Evolutionary conservation across 1,139 yeast species (phyloP).

Genomic region (Debaryomyces fabryi): DNA sequence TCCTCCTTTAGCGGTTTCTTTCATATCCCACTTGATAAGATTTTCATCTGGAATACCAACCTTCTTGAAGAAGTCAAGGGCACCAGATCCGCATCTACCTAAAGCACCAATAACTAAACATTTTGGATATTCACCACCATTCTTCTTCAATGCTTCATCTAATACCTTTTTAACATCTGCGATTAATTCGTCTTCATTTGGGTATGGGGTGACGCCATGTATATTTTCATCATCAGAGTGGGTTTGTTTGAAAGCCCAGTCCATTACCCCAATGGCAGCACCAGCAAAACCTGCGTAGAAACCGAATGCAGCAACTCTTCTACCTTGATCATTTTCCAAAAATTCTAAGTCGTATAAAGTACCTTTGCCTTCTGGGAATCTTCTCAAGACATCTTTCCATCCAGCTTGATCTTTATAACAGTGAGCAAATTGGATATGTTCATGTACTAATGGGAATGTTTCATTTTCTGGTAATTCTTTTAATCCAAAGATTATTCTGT

Average conservation of each 20-base stretch:
- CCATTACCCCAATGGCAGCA: constrained; percentile 92
- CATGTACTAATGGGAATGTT: constrained; percentile 88
- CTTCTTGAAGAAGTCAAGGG: constrained; percentile 77
- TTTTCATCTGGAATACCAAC: constrained; percentile 87
- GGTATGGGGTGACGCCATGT: constrained; percentile 80
- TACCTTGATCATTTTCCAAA: constrained; percentile 88
- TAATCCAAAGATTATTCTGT: constrained; percentile 87
- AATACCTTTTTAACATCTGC: constrained; percentile 67
- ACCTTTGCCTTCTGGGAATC: constrained; percentile 93
- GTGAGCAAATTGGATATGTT: constrained; percentile 97
- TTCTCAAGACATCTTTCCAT: constrained; percentile 85
- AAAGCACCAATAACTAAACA: constrained; percentile 93
- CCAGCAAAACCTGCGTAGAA: constrained; percentile 99
- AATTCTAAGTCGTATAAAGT: constrained; percentile 90
- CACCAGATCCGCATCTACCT: constrained; percentile 99
- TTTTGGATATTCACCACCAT: constrained; percentile 70
- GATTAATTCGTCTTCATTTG: constrained; percentile 75
- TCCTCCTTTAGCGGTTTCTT: constrained; percentile 95
- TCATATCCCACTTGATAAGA: constrained; percentile 92
- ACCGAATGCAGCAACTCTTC: constrained; percentile 99
- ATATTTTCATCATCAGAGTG: constrained; percentile 64
- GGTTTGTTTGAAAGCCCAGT: constrained; percentile 90
- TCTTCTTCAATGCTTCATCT: constrained; percentile 57
- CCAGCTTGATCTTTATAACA: constrained; percentile 98
- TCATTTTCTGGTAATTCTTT: constrained; percentile 94